phyloP scores from a whole-genome alignment of 768 basidiomycete species.

The Lanmaoa rubissima region DNA sequence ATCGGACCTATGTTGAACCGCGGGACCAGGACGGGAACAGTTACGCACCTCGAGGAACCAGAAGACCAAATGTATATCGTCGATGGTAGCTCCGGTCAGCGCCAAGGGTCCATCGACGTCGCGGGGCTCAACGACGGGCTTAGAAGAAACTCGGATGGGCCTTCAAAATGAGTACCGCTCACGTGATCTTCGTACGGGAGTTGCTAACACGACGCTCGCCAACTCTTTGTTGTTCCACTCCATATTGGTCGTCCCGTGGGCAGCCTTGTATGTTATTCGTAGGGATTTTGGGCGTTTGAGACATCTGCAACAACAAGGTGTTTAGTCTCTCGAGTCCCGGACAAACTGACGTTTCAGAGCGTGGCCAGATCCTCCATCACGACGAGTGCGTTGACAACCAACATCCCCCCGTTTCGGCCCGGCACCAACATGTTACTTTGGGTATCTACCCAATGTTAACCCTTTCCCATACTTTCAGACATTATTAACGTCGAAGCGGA shows the following conservation, averaged over 20 bases:
- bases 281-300: neutral
- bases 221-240: neutral
- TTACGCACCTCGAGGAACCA: constrained; percentile 13
- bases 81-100: neutral
- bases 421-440: neutral
- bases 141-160: constrained; percentile 1
- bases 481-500: neutral
- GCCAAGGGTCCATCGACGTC: constrained; percentile 1
- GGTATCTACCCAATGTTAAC: neutral
- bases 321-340: neutral
- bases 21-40: neutral
- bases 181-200: constrained; percentile 15
- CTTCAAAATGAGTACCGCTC: constrained; percentile 16
- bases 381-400: constrained; percentile 21
- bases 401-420: neutral
- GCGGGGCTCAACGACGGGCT: constrained; percentile 9
- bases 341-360: neutral
- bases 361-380: constrained; percentile 3
- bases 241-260: neutral
- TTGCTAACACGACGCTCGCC: constrained; percentile 5
- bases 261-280: neutral
- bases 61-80: constrained; percentile 1
- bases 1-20: neutral
- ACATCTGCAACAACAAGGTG: neutral
- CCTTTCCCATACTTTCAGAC: neutral